Evolutionary conservation across 139 green algal genomes (phyloP).

Genomic region (Gonium pectorale): DNA sequence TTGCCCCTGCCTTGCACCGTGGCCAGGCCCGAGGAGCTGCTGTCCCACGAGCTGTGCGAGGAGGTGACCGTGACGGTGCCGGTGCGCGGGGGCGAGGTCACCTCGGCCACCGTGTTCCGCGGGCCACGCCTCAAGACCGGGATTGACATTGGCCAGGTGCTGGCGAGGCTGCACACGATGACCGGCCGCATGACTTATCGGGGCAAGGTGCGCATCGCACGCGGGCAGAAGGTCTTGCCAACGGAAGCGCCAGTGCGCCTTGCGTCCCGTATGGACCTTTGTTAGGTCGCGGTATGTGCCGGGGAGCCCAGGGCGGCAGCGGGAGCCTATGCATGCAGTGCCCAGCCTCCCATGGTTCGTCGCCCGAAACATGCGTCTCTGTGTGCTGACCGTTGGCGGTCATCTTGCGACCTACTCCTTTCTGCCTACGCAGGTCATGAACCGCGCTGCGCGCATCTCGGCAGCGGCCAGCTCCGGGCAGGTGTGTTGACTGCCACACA

Average conservation of each 20-base stretch:
- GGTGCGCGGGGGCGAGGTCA: conserved; percentile 14
- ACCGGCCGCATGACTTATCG: conserved; percentile 58
- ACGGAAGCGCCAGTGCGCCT: too few relatives aligned
- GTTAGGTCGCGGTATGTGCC: too few relatives aligned
- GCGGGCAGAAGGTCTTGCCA: too few relatives aligned
- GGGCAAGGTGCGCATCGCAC: conserved; percentile 18
- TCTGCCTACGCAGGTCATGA: conserved; percentile 58
- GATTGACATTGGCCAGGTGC: conserved; percentile 49
- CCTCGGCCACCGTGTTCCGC: conserved; percentile 31
- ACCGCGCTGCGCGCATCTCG: conserved; percentile 52
- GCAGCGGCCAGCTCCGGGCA: conserved; percentile 46
- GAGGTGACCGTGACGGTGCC: conserved; percentile 44
- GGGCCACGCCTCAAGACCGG: conserved; percentile 54
- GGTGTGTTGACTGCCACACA: not conserved
- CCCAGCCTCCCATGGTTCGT: too few relatives aligned
- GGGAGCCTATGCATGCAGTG: too few relatives aligned
- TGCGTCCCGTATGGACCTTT: too few relatives aligned
- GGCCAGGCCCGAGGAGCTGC: conserved; percentile 51
- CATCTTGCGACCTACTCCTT: too few relatives aligned
- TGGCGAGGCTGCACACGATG: conserved; percentile 49
- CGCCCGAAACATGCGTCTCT: too few relatives aligned
- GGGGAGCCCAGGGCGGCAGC: too few relatives aligned
- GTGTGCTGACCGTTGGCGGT: too few relatives aligned
- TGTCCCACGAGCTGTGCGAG: conserved; percentile 57
- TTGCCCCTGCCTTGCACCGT: too few relatives aligned